Evolutionary conservation across 108 stramenopile genomes (phyloP).

Genomic region (Skeletonema potamos): DNA sequence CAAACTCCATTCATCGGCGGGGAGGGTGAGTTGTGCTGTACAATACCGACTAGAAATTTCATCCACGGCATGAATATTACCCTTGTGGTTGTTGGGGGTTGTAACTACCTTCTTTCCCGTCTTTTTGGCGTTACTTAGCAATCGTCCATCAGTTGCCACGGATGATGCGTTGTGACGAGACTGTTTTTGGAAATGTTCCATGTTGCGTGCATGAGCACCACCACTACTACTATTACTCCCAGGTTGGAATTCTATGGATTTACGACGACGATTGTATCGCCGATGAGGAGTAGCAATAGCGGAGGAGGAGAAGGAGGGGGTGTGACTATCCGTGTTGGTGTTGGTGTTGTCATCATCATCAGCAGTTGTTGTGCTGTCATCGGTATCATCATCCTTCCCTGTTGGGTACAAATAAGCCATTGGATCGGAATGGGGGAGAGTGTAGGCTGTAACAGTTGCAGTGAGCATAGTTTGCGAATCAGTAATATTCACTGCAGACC

Average conservation of each 20-base stretch:
- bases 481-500: constrained; percentile 27
- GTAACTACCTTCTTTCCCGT: constrained; percentile 1
- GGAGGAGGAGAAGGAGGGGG: too few species aligned
- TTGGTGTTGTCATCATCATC: neutral
- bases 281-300: constrained; percentile 30
- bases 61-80: neutral
- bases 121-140: constrained; percentile 18
- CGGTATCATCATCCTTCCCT: neutral
- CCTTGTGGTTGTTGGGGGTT: neutral
- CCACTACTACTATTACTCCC: too few species aligned
- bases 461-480: constrained; percentile 24
- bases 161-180: constrained; percentile 7
- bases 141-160: neutral
- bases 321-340: constrained; percentile 8
- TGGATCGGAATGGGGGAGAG: constrained; percentile 42
- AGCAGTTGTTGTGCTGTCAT: neutral
- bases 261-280: neutral
- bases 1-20: constrained; percentile 69
- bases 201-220: constrained; percentile 20
- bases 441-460: constrained; percentile 44
- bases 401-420: constrained; percentile 24
- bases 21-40: constrained; percentile 58
- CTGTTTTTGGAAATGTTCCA: constrained; percentile 23
- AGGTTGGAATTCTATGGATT: constrained; percentile 2
- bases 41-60: constrained; percentile 29